Percentiles rank a stretch among this genome's conserved stretches.
Conservation (phyloP, 805 yeast genomes). For the Saccharomycopsis babjevae region DNA sequence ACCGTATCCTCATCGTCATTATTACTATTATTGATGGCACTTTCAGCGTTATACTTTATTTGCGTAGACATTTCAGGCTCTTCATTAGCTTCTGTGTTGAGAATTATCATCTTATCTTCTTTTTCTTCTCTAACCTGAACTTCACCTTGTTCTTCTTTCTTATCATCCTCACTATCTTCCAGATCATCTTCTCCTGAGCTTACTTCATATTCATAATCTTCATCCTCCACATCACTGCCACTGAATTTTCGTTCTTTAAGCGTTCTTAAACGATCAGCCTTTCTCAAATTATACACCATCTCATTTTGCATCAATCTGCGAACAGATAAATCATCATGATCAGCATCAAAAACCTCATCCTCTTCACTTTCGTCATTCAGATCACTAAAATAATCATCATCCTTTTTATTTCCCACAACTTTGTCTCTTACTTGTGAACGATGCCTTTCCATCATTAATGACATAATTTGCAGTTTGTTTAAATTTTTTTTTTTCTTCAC, state of each 20-base stretch:
- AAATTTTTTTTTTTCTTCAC: conserved; percentile 2
- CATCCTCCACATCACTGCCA: conserved; percentile 1
- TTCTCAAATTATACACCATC: conserved; percentile 10
- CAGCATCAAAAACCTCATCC: background rate
- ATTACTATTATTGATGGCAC: background rate
- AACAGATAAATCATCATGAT: conserved; percentile 4
- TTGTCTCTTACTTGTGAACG: conserved; percentile 3
- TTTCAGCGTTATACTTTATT: background rate
- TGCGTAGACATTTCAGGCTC: background rate
- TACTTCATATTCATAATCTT: conserved; percentile 7
- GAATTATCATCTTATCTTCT: background rate
- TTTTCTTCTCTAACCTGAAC: background rate
- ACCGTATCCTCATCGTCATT: background rate
- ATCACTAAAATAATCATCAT: background rate
- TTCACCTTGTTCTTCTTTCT: background rate
- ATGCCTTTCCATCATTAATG: conserved; percentile 12
- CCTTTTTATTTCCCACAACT: background rate
- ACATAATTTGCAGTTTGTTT: conserved; percentile 1
- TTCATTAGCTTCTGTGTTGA: background rate
- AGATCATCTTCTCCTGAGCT: background rate
- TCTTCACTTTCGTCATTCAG: background rate
- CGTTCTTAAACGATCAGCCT: conserved; percentile 5
- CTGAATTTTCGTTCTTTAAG: background rate
- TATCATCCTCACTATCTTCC: conserved; percentile 1
- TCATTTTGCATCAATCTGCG: conserved; percentile 10